Conservation (phyloP, 495 filamentous ascomycete species). For the Copromyces sp. region DNA sequence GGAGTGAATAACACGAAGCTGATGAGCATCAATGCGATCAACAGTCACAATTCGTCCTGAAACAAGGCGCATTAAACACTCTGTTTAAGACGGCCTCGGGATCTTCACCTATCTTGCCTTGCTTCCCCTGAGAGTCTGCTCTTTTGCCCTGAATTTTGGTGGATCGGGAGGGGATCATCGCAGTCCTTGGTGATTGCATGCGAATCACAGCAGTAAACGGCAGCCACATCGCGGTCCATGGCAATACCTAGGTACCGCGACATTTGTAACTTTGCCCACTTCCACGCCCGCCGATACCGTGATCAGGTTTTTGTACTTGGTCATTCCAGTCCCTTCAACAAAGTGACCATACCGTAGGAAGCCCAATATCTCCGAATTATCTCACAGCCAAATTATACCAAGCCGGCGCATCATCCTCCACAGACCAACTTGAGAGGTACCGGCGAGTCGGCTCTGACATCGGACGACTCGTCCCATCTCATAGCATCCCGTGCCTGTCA, state of each 20-base stretch:
- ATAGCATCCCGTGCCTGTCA: neutral
- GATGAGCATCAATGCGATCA: neutral
- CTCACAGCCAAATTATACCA: neutral
- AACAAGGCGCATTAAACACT: neutral
- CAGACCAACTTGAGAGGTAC: neutral
- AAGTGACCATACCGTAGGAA: neutral
- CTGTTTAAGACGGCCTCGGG: neutral
- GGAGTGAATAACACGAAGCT: neutral
- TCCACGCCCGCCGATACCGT: neutral
- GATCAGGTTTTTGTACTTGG: neutral
- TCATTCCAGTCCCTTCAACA: neutral
- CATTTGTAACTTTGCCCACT: neutral
- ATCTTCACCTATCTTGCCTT: neutral
- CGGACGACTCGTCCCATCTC: neutral
- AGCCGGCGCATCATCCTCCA: neutral
- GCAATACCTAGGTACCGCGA: neutral
- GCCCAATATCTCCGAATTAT: neutral
- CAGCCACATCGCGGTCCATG: neutral
- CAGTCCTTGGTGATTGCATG: neutral
- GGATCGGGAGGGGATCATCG: neutral
- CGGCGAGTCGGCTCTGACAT: neutral
- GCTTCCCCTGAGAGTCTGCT: neutral
- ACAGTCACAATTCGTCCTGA: neutral
- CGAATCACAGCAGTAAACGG: neutral
- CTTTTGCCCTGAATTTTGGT: neutral